These are phyloP conservation scores for Linanthus parryae DNA, from an alignment of 148 eudicot genomes.

Conservation along the genomic window DNA sequence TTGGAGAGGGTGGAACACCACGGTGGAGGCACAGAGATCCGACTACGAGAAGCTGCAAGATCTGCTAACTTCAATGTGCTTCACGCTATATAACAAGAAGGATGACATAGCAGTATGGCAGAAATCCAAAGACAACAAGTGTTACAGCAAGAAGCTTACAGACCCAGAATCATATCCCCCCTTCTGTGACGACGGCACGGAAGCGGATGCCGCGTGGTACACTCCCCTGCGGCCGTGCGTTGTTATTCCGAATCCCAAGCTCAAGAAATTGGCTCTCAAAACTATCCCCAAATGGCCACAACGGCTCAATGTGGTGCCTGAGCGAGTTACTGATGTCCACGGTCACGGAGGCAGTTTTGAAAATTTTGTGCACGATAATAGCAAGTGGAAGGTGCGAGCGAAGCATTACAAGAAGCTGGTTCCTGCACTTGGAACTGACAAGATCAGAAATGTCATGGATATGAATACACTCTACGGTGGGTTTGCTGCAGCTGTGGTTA, in stretches of 20 bases:
- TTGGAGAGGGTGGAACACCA: conserved; percentile 89
- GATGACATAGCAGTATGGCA: conserved; percentile 90
- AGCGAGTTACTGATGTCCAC: conserved; percentile 50
- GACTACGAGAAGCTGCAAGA: conserved; percentile 68
- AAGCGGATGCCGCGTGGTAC: conserved; percentile 91
- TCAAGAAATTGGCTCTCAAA: conserved; percentile 41
- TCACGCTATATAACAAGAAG: conserved; percentile 52
- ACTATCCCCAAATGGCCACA: conserved; percentile 69
- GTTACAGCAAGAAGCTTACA: conserved; percentile 57
- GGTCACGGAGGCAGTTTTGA: conserved; percentile 57
- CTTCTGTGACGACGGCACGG: conserved; percentile 77
- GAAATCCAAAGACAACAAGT: conserved; percentile 48
- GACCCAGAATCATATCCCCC: conserved; percentile 57
- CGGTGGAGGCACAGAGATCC: conserved; percentile 56
- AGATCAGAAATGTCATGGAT: conserved; percentile 88
- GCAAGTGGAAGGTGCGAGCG: conserved; percentile 59
- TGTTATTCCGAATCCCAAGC: conserved; percentile 49
- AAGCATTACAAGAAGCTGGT: conserved; percentile 84
- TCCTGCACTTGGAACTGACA: conserved; percentile 56
- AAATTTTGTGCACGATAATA: conserved; percentile 60
- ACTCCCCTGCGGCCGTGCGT: conserved; percentile 83
- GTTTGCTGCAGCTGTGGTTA: conserved; percentile 63
- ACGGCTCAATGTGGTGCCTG: conserved; percentile 54
- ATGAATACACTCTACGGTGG: conserved; percentile 91
- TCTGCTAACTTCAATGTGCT: conserved; percentile 71